Conservation (phyloP, 441 rosid species). For the Erodium trifolium region DNA sequence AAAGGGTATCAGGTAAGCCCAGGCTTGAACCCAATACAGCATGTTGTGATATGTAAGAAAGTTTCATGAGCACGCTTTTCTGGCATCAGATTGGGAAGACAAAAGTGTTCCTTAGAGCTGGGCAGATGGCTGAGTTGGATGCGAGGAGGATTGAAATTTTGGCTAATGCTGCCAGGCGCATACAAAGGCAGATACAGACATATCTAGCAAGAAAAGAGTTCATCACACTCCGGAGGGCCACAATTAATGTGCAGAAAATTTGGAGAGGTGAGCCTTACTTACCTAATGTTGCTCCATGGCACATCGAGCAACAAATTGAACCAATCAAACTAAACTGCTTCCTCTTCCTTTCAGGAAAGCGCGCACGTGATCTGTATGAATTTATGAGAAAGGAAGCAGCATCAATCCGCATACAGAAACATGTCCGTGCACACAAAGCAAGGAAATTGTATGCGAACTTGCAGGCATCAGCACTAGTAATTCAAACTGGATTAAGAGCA, state of each 20-base stretch:
- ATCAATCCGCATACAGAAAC: slow-evolving; percentile 82
- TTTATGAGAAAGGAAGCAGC: slow-evolving; percentile 76
- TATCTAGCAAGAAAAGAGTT: slow-evolving; percentile 85
- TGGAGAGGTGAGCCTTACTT: slow-evolving; percentile 64
- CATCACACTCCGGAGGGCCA: slow-evolving; percentile 64
- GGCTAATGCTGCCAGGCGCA: slow-evolving; percentile 92
- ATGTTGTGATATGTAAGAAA: background rate
- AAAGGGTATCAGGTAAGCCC: slow-evolving; percentile 85
- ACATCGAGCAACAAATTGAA: no score
- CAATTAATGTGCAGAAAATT: slow-evolving; percentile 68
- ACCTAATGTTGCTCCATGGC: no score
- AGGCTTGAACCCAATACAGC: slow-evolving; percentile 8
- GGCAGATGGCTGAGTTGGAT: slow-evolving; percentile 99
- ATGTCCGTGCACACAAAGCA: slow-evolving; percentile 56
- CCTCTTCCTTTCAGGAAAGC: slow-evolving; percentile 41
- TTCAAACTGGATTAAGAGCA: slow-evolving; percentile 90
- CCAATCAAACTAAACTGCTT: no score
- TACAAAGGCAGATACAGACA: slow-evolving; percentile 82
- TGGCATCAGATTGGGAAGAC: slow-evolving; percentile 67
- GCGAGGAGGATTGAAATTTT: slow-evolving; percentile 97
- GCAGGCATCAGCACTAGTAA: slow-evolving; percentile 50
- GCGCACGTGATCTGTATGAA: slow-evolving; percentile 74
- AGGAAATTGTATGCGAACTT: slow-evolving; percentile 51
- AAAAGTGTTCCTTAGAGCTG: slow-evolving; percentile 96
- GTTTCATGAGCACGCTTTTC: background rate